A percentile compares a stretch with the other conserved stretches of the same genome.
Evolutionary conservation across 495 filamentous ascomycete species (phyloP).

Genomic region (Aspergillus sclerotiicarbonarius): DNA sequence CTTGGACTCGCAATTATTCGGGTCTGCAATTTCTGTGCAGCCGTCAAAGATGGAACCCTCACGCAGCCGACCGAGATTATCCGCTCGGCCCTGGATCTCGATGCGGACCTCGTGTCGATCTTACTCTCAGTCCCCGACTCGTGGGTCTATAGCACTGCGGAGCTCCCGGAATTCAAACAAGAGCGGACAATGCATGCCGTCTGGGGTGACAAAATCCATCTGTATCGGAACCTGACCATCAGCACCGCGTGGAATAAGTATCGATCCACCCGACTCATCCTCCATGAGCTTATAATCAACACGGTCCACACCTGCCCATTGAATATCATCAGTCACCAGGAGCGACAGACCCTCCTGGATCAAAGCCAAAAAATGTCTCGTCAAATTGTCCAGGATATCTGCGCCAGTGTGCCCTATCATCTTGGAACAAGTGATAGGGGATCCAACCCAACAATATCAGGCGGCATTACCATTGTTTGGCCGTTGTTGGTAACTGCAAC

Average conservation of each 20-base stretch:
- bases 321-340: background rate
- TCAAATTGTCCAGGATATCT: slow-evolving; percentile 32
- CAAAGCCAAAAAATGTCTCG: slow-evolving; percentile 21
- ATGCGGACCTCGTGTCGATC: slow-evolving; percentile 16
- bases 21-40: slow-evolving; percentile 12
- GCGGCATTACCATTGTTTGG: slow-evolving; percentile 17
- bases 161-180: background rate
- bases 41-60: slow-evolving; percentile 11
- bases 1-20: slow-evolving; percentile 5
- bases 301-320: slow-evolving; percentile 3
- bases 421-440: slow-evolving; percentile 20
- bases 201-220: slow-evolving; percentile 52
- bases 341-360: background rate
- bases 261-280: background rate
- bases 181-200: slow-evolving; percentile 1
- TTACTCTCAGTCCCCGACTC: slow-evolving; percentile 3
- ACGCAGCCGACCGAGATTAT: slow-evolving; percentile 15
- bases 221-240: slow-evolving; percentile 52
- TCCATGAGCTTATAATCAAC: slow-evolving; percentile 11
- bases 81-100: slow-evolving; percentile 11
- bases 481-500: slow-evolving; percentile 27
- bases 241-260: slow-evolving; percentile 54
- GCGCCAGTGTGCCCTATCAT: slow-evolving; percentile 30
- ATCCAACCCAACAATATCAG: background rate
- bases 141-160: background rate